These are phyloP conservation scores for Rhynchosporium secalis DNA, from an alignment of 2,329 filamentous ascomycete species.

Conservation along the genomic window DNA sequence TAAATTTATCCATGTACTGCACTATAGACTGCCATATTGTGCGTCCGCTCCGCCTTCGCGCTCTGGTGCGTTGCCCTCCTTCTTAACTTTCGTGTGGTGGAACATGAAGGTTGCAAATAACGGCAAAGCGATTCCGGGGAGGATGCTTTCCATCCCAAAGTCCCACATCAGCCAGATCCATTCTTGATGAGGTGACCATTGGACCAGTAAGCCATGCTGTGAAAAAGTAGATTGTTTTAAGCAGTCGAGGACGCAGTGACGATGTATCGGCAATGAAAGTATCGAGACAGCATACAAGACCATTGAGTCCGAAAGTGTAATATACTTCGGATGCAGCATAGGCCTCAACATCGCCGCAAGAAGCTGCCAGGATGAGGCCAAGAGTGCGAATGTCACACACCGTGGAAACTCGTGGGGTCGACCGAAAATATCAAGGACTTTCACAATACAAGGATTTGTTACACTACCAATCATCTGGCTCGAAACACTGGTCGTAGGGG, in stretches of 20 bases:
- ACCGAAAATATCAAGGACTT: conserved; percentile 41
- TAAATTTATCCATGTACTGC: conserved; percentile 49
- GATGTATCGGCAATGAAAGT: conserved; percentile 68
- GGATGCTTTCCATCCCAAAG: conserved; percentile 65
- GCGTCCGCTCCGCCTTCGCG: conserved; percentile 43
- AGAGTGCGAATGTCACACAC: conserved; percentile 28
- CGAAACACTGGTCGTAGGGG: conserved; percentile 17
- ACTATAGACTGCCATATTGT: conserved; percentile 48
- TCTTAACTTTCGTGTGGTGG: conserved; percentile 61
- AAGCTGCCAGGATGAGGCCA: conserved; percentile 64
- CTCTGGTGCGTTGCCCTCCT: conserved; percentile 49
- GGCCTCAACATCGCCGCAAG: conserved; percentile 56
- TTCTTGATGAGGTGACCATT: conserved; percentile 42
- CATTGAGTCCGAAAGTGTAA: conserved; percentile 56
- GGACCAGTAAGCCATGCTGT: conserved; percentile 44
- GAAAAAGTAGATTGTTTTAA: conserved; percentile 50
- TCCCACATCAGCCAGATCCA: conserved; percentile 62
- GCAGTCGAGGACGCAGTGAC: conserved; percentile 54
- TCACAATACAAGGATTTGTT: conserved; percentile 19
- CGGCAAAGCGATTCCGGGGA: conserved; percentile 60
- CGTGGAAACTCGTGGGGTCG: conserved; percentile 53
- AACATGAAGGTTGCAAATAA: conserved; percentile 49
- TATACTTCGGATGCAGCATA: conserved; percentile 62
- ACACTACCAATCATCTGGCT: conserved; percentile 17
- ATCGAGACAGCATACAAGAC: conserved; percentile 45